A percentile compares a stretch with the other conserved stretches of the same genome.
These are phyloP conservation scores for Pezicula carpinea DNA, from an alignment of 2,329 filamentous ascomycete species.

Conservation along the genomic window DNA sequence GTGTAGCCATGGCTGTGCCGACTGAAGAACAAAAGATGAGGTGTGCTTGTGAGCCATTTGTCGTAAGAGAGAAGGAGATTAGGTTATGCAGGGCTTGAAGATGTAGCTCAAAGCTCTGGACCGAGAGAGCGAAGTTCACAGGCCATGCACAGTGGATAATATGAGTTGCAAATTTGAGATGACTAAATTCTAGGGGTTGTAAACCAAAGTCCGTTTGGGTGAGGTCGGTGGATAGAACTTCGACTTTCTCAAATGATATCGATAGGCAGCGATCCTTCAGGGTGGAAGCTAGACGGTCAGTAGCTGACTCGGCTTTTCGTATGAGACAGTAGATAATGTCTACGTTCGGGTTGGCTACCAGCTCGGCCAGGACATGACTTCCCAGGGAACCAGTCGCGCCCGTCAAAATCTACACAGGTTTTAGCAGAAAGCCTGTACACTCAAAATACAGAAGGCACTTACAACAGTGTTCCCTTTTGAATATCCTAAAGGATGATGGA, in stretches of 20 bases:
- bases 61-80: constrained; percentile 28
- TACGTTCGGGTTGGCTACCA: constrained; percentile 53
- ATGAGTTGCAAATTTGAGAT: constrained; percentile 30
- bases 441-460: not conserved
- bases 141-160: constrained; percentile 51
- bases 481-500: constrained; percentile 19
- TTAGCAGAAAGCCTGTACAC: constrained; percentile 4
- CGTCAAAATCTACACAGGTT: constrained; percentile 43
- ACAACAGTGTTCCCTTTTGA: not conserved
- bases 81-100: constrained; percentile 39
- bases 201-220: constrained; percentile 35
- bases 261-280: constrained; percentile 27
- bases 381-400: constrained; percentile 64
- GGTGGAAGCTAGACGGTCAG: constrained; percentile 15
- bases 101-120: constrained; percentile 41
- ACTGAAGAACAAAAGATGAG: constrained; percentile 36
- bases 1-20: constrained; percentile 26
- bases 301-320: constrained; percentile 31
- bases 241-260: constrained; percentile 32
- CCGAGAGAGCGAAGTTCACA: constrained; percentile 50
- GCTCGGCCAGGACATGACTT: constrained; percentile 51
- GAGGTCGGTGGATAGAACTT: constrained; percentile 35
- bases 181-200: constrained; percentile 16
- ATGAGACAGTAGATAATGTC: constrained; percentile 47
- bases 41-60: constrained; percentile 14